Conservation (phyloP, 495 filamentous ascomycete species). For the Penicillium goetzii region DNA sequence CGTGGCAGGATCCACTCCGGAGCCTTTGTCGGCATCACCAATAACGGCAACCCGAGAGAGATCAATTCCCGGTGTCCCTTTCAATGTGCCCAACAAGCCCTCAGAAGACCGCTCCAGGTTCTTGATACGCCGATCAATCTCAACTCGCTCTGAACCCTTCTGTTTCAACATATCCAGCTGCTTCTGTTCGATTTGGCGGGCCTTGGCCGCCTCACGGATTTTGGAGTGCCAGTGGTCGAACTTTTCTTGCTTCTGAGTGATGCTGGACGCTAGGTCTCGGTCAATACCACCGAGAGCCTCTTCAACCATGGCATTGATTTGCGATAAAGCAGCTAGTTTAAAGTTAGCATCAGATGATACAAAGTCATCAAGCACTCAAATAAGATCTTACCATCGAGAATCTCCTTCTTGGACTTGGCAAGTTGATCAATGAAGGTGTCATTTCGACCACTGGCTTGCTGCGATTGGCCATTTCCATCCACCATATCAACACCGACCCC, state of each 20-base stretch:
- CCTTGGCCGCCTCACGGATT: conserved; percentile 78
- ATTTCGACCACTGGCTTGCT: conserved; percentile 48
- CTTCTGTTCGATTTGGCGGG: conserved; percentile 73
- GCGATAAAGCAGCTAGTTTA: conserved; percentile 66
- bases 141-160: conserved; percentile 59
- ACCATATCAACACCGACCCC: conserved; percentile 78
- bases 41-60: conserved; percentile 36
- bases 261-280: conserved; percentile 71
- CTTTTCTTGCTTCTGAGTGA: conserved; percentile 78
- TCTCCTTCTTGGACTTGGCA: conserved; percentile 51
- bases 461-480: conserved; percentile 47
- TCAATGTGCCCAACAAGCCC: conserved; percentile 45
- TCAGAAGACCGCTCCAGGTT: conserved; percentile 62
- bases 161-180: conserved; percentile 67
- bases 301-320: conserved; percentile 48
- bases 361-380: not conserved
- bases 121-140: conserved; percentile 61
- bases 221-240: conserved; percentile 76
- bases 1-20: conserved; percentile 47
- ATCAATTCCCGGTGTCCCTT: conserved; percentile 40
- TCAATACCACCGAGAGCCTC: conserved; percentile 67
- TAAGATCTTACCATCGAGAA: conserved; percentile 43
- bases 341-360: conserved; percentile 27
- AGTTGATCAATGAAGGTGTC: conserved; percentile 68
- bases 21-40: conserved; percentile 58